phyloP scores from a whole-genome alignment of 1,284 basidiomycete genomes.

The Malassezia pachydermatis region DNA sequence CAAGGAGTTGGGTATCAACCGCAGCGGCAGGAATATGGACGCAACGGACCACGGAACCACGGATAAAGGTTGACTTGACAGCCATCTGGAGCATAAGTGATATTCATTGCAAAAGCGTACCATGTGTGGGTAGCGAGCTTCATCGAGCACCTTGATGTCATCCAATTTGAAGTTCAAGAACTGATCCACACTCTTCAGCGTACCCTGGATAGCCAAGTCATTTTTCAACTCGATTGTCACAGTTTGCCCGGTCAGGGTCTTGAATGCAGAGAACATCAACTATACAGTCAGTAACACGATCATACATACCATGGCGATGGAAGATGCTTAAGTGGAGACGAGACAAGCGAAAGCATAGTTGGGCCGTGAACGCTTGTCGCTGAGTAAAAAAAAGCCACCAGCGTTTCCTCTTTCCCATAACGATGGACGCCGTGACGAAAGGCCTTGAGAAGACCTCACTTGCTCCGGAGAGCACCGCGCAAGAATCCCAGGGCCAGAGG shows the following conservation, averaged over 20 bases:
- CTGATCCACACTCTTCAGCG: constrained; percentile 96
- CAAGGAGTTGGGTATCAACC: constrained; percentile 88
- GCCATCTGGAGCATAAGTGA: constrained; percentile 77
- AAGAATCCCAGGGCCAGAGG: constrained; percentile 47
- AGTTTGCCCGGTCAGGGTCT: constrained; percentile 91
- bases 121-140: constrained; percentile 92
- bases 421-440: constrained; percentile 25
- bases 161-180: constrained; percentile 96
- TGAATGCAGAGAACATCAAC: constrained; percentile 97
- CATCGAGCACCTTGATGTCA: constrained; percentile 82
- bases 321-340: background rate
- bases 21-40: constrained; percentile 84
- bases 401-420: constrained; percentile 8
- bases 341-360: background rate
- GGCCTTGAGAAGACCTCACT: constrained; percentile 27
- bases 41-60: constrained; percentile 94
- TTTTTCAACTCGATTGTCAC: constrained; percentile 94
- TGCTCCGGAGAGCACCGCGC: constrained; percentile 8
- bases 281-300: constrained; percentile 44
- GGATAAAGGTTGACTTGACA: constrained; percentile 96
- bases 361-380: constrained; percentile 1
- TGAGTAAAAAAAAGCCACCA: background rate
- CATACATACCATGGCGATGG: constrained; percentile 5
- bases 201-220: constrained; percentile 90
- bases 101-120: constrained; percentile 51